These are phyloP conservation scores for Amesomyces nigricolor DNA, from an alignment of 2,329 filamentous ascomycete species.

Conservation along the genomic window DNA sequence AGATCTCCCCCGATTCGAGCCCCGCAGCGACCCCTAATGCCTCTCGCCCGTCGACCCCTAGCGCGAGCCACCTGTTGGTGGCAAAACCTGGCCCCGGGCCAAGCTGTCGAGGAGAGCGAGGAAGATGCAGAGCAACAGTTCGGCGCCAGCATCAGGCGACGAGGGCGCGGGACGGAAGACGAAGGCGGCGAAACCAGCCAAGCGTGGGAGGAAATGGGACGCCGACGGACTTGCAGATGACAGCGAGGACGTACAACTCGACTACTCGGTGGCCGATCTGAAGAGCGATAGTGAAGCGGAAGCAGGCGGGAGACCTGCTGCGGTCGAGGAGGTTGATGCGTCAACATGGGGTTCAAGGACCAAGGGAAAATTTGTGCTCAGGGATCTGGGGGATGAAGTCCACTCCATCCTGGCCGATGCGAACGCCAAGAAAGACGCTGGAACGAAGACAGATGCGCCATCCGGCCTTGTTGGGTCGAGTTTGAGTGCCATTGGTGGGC, in stretches of 20 bases:
- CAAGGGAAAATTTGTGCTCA: slow-evolving; percentile 90
- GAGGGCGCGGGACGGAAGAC: slow-evolving; percentile 58
- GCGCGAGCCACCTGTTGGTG: slow-evolving; percentile 60
- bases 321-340: slow-evolving; percentile 68
- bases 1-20: slow-evolving; percentile 59
- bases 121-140: slow-evolving; percentile 60
- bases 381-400: slow-evolving; percentile 89
- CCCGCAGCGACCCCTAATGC: slow-evolving; percentile 65
- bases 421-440: slow-evolving; percentile 55
- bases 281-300: slow-evolving; percentile 50
- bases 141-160: slow-evolving; percentile 69
- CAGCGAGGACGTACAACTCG: slow-evolving; percentile 70
- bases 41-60: slow-evolving; percentile 74
- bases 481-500: slow-evolving; percentile 74
- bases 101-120: slow-evolving; percentile 78
- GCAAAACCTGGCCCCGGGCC: slow-evolving; percentile 66
- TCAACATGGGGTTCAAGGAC: slow-evolving; percentile 81
- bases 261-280: slow-evolving; percentile 70
- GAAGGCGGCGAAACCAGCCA: slow-evolving; percentile 57
- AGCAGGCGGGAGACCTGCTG: slow-evolving; percentile 46
- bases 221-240: slow-evolving; percentile 83
- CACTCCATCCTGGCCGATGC: slow-evolving; percentile 80
- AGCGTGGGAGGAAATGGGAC: slow-evolving; percentile 90
- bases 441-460: slow-evolving; percentile 40
- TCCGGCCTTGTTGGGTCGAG: slow-evolving; percentile 71